These are phyloP conservation scores for Pichia norvegensis DNA, from an alignment of 1,139 yeast species.

Conservation along the genomic window DNA sequence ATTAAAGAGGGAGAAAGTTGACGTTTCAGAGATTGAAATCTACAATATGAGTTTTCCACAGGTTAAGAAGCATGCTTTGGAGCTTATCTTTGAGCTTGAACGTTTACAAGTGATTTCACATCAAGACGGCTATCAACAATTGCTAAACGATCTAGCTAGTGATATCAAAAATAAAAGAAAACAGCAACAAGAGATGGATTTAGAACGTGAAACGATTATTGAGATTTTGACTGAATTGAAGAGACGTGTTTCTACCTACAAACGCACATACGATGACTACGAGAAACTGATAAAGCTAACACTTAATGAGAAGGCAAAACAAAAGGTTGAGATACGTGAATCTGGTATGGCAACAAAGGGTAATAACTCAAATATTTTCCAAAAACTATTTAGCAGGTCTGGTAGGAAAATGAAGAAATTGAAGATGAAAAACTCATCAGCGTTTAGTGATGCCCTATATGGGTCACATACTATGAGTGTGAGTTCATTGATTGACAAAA, in stretches of 20 bases:
- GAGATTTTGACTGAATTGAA: constrained; percentile 53
- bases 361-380: not conserved
- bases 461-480: constrained; percentile 3
- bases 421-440: not conserved
- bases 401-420: constrained; percentile 8
- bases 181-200: constrained; percentile 53
- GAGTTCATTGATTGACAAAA: constrained; percentile 6
- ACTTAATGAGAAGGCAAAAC: constrained; percentile 30
- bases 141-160: constrained; percentile 74
- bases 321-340: not conserved
- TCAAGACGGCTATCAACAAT: constrained; percentile 64
- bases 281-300: constrained; percentile 57
- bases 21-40: constrained; percentile 40
- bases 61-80: constrained; percentile 69
- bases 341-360: not conserved
- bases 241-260: constrained; percentile 56
- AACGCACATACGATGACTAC: constrained; percentile 57
- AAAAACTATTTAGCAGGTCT: constrained; percentile 9
- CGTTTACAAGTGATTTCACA: constrained; percentile 58
- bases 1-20: constrained; percentile 22
- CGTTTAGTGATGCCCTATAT: constrained; percentile 1
- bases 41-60: constrained; percentile 59
- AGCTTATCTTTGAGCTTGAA: constrained; percentile 70
- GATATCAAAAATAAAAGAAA: constrained; percentile 77
- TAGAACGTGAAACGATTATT: constrained; percentile 54